Base-by-base conservation (phyloP, 441 rosid genomes). In the Geranium incanum region DNA sequence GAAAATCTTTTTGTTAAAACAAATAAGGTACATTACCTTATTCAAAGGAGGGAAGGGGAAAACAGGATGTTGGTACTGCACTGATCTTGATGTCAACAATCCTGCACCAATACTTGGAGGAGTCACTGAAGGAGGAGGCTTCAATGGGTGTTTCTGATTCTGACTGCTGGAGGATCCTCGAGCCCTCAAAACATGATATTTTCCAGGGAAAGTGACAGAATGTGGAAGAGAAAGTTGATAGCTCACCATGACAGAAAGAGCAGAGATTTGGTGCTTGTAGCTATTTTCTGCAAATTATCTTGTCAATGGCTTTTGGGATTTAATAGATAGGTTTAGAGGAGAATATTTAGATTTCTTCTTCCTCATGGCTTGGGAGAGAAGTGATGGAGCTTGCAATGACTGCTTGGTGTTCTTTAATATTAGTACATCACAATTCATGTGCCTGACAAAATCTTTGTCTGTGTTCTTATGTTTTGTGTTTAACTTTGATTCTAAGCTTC, bases 401-500 rank as follows among this genome's bases (percentile, higher is more conserved):
- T 38, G 59, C 71, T 66, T 12, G 73, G 9, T 52, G 67, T 74
- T 57, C n/a, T 62, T 74, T 15, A 66, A 68, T 67, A 28, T 28
- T 28, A 12, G 71, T 65, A 75, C 66, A 67, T 5, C 33, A 7
- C 4, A 59, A 55, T 15, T 28, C 15, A 38, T 59, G 39, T 8
- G 43, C 68, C 36, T 67, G 36, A 4, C 28, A 38, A 70, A 16
- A 33, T 71, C 55, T 66, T 72, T 71, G 68, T 41, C 67, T 72
- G 50, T 45, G 28, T 60, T 70, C 23, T 36, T 38, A 62, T 72
- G 77, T 78, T 70, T 74, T 15, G 4, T n/a, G 67, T 70, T 7
- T 11, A 64, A 70, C 79, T 81, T 84, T 68, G 82, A 82, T 79
- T 72, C 81, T 75, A 84, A 79, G 81, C 79, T 84, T 86, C 85